Percentiles rank a stretch among this genome's conserved stretches.
phyloP scores from a whole-genome alignment of 2,329 filamentous ascomycete species.

The Leptographium galeiforme region DNA sequence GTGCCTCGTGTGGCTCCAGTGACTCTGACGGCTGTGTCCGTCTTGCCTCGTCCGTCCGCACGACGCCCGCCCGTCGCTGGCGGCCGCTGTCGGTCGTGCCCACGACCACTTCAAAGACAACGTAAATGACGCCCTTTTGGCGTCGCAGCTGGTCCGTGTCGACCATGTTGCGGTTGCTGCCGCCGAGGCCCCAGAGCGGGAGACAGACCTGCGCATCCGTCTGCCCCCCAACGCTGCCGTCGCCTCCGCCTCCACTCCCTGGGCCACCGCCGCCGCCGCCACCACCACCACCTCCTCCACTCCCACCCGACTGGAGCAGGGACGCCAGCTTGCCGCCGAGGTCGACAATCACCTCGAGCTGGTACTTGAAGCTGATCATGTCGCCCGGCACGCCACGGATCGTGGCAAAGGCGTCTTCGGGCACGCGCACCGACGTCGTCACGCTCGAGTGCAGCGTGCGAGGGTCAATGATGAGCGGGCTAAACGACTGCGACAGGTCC shows the following conservation, averaged over 20 bases:
- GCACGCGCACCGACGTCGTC: constrained; percentile 71
- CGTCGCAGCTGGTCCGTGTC: constrained; percentile 77
- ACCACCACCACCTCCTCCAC: constrained; percentile 6
- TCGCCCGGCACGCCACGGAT: constrained; percentile 80
- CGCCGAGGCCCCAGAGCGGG: constrained; percentile 3
- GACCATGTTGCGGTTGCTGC: constrained; percentile 41
- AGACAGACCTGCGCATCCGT: background rate
- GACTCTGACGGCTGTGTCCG: constrained; percentile 4
- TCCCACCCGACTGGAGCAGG: constrained; percentile 48
- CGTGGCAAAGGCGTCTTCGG: constrained; percentile 83
- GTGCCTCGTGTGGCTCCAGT: constrained; percentile 4
- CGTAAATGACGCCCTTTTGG: constrained; percentile 83
- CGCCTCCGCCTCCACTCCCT: constrained; percentile 8
- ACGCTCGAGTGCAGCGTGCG: constrained; percentile 63
- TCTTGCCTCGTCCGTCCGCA: background rate
- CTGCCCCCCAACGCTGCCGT: background rate
- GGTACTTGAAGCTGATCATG: constrained; percentile 92
- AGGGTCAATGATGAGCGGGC: constrained; percentile 80
- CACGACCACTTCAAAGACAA: constrained; percentile 74
- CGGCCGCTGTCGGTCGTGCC: constrained; percentile 68
- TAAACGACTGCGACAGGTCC: constrained; percentile 78
- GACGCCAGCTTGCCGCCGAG: constrained; percentile 72
- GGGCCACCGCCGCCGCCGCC: constrained; percentile 11
- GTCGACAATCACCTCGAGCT: constrained; percentile 85
- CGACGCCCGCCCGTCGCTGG: constrained; percentile 23